Evolutionary conservation across 345 rosid genomes (phyloP), one percentile per base, ranked within the genome.

Genomic region (Dimocarpus longan): DNA sequence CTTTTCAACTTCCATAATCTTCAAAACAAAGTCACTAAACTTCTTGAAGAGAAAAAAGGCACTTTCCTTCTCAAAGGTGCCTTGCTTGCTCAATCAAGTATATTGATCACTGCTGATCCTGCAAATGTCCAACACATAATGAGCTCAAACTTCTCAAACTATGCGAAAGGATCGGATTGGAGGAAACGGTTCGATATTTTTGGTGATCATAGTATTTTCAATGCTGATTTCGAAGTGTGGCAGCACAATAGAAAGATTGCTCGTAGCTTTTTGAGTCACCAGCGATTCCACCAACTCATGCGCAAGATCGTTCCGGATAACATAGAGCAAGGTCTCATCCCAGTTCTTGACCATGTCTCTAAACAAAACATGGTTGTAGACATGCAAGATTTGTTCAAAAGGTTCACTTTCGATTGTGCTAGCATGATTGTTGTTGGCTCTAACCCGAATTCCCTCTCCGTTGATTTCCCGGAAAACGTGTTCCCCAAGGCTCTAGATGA

Each of bases 351-450:
- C 4, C 44, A 76, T 26, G 43, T 65, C n/a, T 78, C 79, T 1
- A 15, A 22, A n/a, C 54, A 39, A 44, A 57, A 22, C 2, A 16
- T 42, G 9, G 46, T 28, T 1, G 73, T 83, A 37, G 79, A 83
- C 26, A 52, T 83, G 66, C 81, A 80, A 3, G 81, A 84, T 66
- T 26, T 80, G 50, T 70, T 80, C 50, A 74, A 65, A 11, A 69
- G 70, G 42, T 66, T 50, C 26, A 74, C 71, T 16, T 75, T 68
- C 57, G 48, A 69, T 48, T 60, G 69, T 16, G 74, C 76, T 13
- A 73, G 76, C 71, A 46, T 18, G 74, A 71, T 65, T 43, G 73
- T 57, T 13, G 26, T 73, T 19, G 85, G 85, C 10, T 70, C 32
- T 40, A 74, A 80, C 48, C 68, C 69, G 5, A 40, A 63, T 10